Base-by-base conservation (phyloP, 768 basidiomycete species). In the Podaxis carcinomalis region DNA sequence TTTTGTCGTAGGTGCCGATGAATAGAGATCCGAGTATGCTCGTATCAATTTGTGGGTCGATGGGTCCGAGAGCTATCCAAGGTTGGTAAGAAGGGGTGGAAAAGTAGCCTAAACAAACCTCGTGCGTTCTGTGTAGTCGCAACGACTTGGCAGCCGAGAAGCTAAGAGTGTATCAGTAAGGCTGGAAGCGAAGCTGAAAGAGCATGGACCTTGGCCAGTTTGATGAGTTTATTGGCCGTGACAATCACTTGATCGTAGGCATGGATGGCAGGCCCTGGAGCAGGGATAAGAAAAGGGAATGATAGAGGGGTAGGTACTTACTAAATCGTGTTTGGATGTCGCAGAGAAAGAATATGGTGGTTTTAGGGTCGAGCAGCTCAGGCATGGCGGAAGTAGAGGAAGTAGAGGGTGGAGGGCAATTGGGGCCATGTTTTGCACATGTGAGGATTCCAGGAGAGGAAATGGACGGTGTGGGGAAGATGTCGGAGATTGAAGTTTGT, bases 81-180 rank as follows among this genome's bases (percentile, higher is more conserved):
- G 5, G 35, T 56, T n/a, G 27, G 59, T 32, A 32, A 28, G 37
- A 19, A 49, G 21, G 55, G 49, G 55, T 39, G 40, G 7, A 35
- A 50, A 44, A 40, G 49, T 62, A 23, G 32, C 36, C 51, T 46
- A 4, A 47, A 37, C 50, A n/a, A 68, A 89, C 92, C 90, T 82
- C 76, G 85, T 2, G 90, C 80, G 68, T 92, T 90, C 73, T 96
- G 93, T 63, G 93, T 93, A 0, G 94, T 95, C 23, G 79, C 83
- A n/a, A 95, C 70, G 9, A 95, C 86, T 46, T 86, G 86, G 50
- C 90, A 82, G 54, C 83, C 77, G 44, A 90, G 77, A 56, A 89
- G 73, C 85, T 89, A 59, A 2, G 36, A 32, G 44, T 57, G 62
- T 50, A 28, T 44, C 14, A 54, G 37, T 51, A 40, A 52, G n/a